These are phyloP conservation scores for Endogone sp. DNA, from an alignment of 192 early-diverging fungal genomes.

Conservation along the genomic window DNA sequence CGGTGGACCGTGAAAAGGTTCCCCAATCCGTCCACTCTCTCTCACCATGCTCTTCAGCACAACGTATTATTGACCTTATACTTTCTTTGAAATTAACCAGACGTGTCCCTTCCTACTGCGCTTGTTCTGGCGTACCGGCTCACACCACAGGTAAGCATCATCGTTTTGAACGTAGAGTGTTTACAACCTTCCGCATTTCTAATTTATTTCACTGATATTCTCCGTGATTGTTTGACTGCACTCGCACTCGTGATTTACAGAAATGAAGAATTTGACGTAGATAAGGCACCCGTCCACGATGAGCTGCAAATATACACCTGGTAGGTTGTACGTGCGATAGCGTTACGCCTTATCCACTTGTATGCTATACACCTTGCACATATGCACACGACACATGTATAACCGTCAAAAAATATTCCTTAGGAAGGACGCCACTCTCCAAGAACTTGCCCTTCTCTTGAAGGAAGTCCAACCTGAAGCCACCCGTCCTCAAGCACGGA, in stretches of 20 bases:
- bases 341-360: neutral
- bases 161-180: neutral
- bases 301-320: slow-evolving; percentile 57
- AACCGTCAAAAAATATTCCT: neutral
- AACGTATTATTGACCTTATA: neutral
- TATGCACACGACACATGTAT: neutral
- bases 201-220: neutral
- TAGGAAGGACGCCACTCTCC: slow-evolving; percentile 60
- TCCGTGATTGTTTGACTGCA: neutral
- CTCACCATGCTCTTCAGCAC: neutral
- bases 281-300: slow-evolving; percentile 31
- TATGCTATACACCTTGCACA: too few relatives aligned
- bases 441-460: slow-evolving; percentile 53
- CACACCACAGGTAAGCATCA: slow-evolving; percentile 35
- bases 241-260: slow-evolving; percentile 1
- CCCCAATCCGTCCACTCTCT: neutral
- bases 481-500: slow-evolving; percentile 26
- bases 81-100: slow-evolving; percentile 11
- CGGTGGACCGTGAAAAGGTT: neutral
- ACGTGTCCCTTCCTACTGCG: slow-evolving; percentile 55
- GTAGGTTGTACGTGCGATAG: slow-evolving; percentile 17
- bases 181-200: too few relatives aligned
- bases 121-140: slow-evolving; percentile 34
- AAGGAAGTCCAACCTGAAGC: slow-evolving; percentile 38
- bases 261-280: slow-evolving; percentile 27